Conservation (phyloP, 768 basidiomycete genomes). For the Podaxis sp. region DNA sequence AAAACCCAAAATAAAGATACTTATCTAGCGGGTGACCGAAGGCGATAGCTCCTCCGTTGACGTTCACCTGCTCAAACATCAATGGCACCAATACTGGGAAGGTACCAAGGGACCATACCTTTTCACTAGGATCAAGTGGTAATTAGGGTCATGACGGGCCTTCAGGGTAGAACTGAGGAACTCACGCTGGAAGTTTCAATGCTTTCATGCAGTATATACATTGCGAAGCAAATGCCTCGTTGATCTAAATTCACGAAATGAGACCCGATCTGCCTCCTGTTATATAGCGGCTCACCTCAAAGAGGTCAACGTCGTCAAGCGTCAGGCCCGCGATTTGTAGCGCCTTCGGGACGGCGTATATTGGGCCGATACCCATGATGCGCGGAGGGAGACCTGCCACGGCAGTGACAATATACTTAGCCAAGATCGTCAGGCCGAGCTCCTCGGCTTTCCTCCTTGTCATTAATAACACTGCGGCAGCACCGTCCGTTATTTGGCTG, state of each 20-base stretch:
- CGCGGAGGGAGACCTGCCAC: slow-evolving; percentile 74
- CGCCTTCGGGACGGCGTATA: slow-evolving; percentile 78
- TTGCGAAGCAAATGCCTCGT: slow-evolving; percentile 89
- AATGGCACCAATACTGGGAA: background rate
- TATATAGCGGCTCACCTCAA: slow-evolving; percentile 53
- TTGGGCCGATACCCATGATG: slow-evolving; percentile 88
- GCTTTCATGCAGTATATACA: slow-evolving; percentile 71
- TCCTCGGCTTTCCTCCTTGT: slow-evolving; percentile 74
- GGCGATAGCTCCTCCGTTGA: slow-evolving; percentile 90
- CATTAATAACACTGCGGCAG: slow-evolving; percentile 83
- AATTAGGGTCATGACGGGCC: background rate
- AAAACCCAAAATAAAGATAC: slow-evolving; percentile 29
- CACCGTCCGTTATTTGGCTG: slow-evolving; percentile 83
- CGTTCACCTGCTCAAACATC: slow-evolving; percentile 59
- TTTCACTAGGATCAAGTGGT: slow-evolving; percentile 28
- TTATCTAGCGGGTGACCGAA: slow-evolving; percentile 82
- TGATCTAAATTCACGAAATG: slow-evolving; percentile 53
- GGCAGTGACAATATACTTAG: slow-evolving; percentile 73
- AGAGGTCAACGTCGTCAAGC: slow-evolving; percentile 73
- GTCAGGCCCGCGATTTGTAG: slow-evolving; percentile 67
- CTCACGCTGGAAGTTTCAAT: slow-evolving; percentile 55
- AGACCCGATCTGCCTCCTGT: background rate
- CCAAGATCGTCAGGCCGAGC: slow-evolving; percentile 71
- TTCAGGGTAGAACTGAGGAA: background rate
- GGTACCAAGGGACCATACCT: slow-evolving; percentile 24